phyloP scores from a whole-genome alignment of 2,329 filamentous ascomycete species.

The Arthroderma uncinatum region DNA sequence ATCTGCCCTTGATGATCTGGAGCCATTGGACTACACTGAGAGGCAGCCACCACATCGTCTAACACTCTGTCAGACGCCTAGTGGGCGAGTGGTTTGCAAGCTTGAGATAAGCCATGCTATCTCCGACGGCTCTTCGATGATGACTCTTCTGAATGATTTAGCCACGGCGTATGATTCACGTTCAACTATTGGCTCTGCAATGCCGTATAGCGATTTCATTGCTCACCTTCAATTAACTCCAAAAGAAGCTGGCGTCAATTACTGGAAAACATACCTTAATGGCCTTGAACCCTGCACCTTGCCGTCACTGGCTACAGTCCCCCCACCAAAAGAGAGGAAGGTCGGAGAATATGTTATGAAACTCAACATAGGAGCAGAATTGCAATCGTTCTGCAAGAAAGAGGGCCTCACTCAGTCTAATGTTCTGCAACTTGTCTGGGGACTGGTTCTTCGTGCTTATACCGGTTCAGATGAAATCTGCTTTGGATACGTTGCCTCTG shows the following conservation, averaged over 20 bases:
- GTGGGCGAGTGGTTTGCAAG: slow-evolving; percentile 25
- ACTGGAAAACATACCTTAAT: slow-evolving; percentile 29
- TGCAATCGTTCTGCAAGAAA: slow-evolving; percentile 13
- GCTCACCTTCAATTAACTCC: slow-evolving; percentile 23
- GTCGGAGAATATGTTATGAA: slow-evolving; percentile 10
- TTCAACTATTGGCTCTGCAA: slow-evolving; percentile 21
- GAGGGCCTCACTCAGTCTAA: slow-evolving; percentile 28
- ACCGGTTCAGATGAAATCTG: slow-evolving; percentile 29
- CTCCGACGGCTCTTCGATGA: slow-evolving; percentile 28
- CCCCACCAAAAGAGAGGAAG: slow-evolving; percentile 4
- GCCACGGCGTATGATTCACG: slow-evolving; percentile 24
- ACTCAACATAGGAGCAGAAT: slow-evolving; percentile 9
- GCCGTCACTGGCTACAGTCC: slow-evolving; percentile 11
- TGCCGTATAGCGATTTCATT: slow-evolving; percentile 30
- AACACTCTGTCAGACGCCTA: slow-evolving; percentile 24
- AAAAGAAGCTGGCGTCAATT: slow-evolving; percentile 19
- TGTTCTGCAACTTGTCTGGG: slow-evolving; percentile 48
- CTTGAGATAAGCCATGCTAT: slow-evolving; percentile 31
- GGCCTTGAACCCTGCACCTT: slow-evolving; percentile 27
- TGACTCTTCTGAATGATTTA: slow-evolving; percentile 25
- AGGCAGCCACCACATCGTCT: slow-evolving; percentile 27
- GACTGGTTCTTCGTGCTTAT: slow-evolving; percentile 26
- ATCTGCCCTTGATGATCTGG: slow-evolving; percentile 21
- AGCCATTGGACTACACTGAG: slow-evolving; percentile 21
- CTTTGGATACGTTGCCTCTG: slow-evolving; percentile 33